A percentile compares a stretch with the other conserved stretches of the same genome.
phyloP scores from a whole-genome alignment of 176 grass and related monocot genomes.

The Zoysia japonica region DNA sequence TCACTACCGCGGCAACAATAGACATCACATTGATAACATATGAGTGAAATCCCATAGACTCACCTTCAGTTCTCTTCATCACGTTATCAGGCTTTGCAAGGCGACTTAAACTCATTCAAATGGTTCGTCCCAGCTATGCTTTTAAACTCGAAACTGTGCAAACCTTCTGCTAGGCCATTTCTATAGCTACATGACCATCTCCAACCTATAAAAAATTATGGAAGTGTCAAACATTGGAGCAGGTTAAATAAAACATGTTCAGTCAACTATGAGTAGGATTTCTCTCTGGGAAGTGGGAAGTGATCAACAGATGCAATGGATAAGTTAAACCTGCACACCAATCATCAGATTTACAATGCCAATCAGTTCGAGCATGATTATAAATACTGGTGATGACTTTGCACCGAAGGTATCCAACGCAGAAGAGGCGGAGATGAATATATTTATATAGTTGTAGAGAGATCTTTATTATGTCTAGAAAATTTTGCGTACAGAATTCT shows the following conservation, averaged over 20 bases:
- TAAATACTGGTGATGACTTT: too few relatives aligned
- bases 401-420: too few relatives aligned
- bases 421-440: too few relatives aligned
- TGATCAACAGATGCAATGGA: conserved; percentile 73
- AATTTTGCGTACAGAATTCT: too few relatives aligned
- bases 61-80: conserved; percentile 90
- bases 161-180: conserved; percentile 65
- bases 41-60: not conserved
- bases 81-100: conserved; percentile 96
- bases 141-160: conserved; percentile 84
- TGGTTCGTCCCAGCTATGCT: conserved; percentile 72
- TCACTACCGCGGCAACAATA: not conserved
- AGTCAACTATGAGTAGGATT: not conserved
- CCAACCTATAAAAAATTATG: conserved; percentile 50
- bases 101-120: conserved; percentile 86
- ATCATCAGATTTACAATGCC: too few relatives aligned
- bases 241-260: conserved; percentile 29
- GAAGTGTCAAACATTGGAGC: conserved; percentile 27
- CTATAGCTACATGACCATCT: conserved; percentile 54
- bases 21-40: not conserved
- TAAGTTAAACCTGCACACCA: conserved; percentile 36
- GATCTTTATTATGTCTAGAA: too few relatives aligned
- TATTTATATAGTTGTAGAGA: conserved; percentile 55
- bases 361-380: too few relatives aligned
- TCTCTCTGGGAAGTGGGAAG: conserved; percentile 69